Evolutionary conservation across 2,329 filamentous ascomycete genomes (phyloP), one percentile per base, ranked within the genome.

Genomic region (Emergomyces africanus): DNA sequence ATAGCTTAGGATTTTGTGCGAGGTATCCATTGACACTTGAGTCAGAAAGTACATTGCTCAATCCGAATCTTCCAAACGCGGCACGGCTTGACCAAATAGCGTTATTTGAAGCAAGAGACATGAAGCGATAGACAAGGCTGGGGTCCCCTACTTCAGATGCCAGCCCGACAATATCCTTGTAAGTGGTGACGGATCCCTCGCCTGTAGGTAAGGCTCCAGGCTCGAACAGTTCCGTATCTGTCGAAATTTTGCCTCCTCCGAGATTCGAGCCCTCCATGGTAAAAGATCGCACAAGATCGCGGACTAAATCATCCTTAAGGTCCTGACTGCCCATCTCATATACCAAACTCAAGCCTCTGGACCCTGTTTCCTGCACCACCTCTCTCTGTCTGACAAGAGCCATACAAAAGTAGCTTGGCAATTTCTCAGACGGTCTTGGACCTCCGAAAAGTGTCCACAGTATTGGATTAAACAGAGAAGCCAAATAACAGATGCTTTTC

Each of bases 101-200:
- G 54, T 95, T 95, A 68, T 96, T 96, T 1, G 90, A 90, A 2
- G 94, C 94, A 65, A 99, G 80, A 0, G 91, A 92, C 94, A 99
- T 99, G 75, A 99, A 97, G 62, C 91, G 90, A 77, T 99, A 99
- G 0, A 97, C 89, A n/a, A 99, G 78, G 65, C 88, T 91, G 60
- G 94, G 92, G 67, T 99, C 92, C 12, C 94, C 94, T 39, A 96
- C 91, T 74, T 99, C 94, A 49, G 92, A 89, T n/a, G 94, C 94
- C 54, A 99, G 78, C 65, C 81, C 94, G 72, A 99, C 88, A 64
- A 99, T 97, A 68, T 99, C 94, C 70, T 95, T 96, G 77, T 99
- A 99, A 0, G 92, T 97, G 0, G 90, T 96, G 59, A 97, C 83
- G 0, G 90, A 90, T 8, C 90, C 90, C 64, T 96, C 90, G 3